phyloP scores from a whole-genome alignment of 2,329 filamentous ascomycete genomes.

The Periconia macrospinosa region DNA sequence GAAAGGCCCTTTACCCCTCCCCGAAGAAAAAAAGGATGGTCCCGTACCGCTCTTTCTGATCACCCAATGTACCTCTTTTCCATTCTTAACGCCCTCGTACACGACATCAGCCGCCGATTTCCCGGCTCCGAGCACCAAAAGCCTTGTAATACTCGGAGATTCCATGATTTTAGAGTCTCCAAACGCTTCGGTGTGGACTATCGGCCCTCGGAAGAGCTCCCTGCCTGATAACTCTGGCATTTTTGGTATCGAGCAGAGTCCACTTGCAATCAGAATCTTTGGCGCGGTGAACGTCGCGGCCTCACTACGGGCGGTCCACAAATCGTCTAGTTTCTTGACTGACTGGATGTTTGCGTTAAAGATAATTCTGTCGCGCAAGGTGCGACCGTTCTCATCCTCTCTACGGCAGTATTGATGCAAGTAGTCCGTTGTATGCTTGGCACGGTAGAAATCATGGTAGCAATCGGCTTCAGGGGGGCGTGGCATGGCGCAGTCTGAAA shows the following conservation, averaged over 20 bases:
- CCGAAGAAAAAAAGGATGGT: not conserved
- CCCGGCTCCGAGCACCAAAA: conserved; percentile 39
- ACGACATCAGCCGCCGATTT: conserved; percentile 46
- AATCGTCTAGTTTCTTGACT: conserved; percentile 8
- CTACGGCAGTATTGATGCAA: conserved; percentile 15
- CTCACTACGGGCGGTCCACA: conserved; percentile 2
- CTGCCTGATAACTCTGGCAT: conserved; percentile 27
- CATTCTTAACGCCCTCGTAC: conserved; percentile 37
- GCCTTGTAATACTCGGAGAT: conserved; percentile 16
- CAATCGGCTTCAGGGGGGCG: conserved; percentile 17
- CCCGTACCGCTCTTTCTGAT: conserved; percentile 16
- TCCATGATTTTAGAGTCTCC: conserved; percentile 29
- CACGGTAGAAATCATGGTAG: conserved; percentile 10
- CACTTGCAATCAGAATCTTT: conserved; percentile 26
- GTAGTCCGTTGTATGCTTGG: conserved; percentile 19
- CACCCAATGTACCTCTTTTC: conserved; percentile 40
- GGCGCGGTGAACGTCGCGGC: not conserved
- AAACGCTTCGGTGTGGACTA: conserved; percentile 40
- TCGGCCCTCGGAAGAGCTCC: conserved; percentile 27
- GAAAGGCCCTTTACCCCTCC: not conserved
- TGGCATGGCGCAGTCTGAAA: conserved; percentile 16
- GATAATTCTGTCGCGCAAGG: conserved; percentile 10
- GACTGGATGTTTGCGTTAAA: conserved; percentile 9
- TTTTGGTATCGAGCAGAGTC: conserved; percentile 23
- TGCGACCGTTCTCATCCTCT: not conserved